phyloP scores from a whole-genome alignment of 1,284 basidiomycete species.

The Papiliotrema flavescens region DNA sequence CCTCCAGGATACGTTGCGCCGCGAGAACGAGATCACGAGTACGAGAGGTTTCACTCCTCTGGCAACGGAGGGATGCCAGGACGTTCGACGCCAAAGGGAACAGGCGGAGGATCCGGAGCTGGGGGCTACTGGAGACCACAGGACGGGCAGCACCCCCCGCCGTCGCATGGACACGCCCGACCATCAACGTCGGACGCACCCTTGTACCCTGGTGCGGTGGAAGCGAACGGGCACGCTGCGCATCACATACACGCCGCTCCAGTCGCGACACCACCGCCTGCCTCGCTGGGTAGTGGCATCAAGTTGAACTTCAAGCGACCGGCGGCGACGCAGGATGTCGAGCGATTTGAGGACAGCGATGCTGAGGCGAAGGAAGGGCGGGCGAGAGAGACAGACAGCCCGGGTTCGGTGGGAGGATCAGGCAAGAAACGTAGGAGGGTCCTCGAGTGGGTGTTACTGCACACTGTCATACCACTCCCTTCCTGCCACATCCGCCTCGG shows the following conservation, averaged over 20 bases:
- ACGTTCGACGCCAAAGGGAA: too few species aligned
- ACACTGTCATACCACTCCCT: background rate
- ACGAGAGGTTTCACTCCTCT: too few species aligned
- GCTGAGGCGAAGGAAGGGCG: background rate
- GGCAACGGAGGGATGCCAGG: too few species aligned
- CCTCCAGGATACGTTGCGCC: background rate
- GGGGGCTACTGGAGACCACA: too few species aligned
- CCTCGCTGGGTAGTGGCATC: background rate
- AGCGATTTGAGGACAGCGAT: background rate
- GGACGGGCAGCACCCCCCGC: too few species aligned
- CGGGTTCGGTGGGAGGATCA: background rate
- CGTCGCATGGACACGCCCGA: too few species aligned
- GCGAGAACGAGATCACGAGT: too few species aligned
- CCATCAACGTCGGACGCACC: too few species aligned
- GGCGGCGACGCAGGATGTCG: background rate
- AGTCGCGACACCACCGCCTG: background rate
- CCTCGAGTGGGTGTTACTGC: conserved; percentile 4
- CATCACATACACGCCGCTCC: too few species aligned
- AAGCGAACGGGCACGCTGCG: too few species aligned
- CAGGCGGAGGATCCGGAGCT: too few species aligned
- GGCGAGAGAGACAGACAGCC: background rate
- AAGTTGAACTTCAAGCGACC: conserved; percentile 8
- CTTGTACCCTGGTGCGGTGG: too few species aligned
- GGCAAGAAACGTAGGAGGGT: background rate
- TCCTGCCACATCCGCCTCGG: background rate